A percentile compares a stretch with the other conserved stretches of the same genome.
Evolutionary conservation across 2,329 filamentous ascomycete genomes (phyloP).

Genomic region (Botrytis sinoallii): DNA sequence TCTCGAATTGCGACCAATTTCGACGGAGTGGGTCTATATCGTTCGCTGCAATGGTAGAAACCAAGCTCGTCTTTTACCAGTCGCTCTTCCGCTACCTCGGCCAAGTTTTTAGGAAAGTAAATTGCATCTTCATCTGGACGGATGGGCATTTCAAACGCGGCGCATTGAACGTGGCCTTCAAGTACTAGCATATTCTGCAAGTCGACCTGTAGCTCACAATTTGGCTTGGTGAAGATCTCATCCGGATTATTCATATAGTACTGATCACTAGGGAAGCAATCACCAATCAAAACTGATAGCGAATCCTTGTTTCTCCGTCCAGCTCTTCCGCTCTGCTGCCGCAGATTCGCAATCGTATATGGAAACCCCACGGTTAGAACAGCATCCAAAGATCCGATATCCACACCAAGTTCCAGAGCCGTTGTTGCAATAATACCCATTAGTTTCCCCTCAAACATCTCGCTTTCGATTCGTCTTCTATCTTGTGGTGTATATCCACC

Average conservation of each 20-base stretch:
- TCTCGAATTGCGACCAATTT: constrained; percentile 84
- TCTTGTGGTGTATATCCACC: constrained; percentile 94
- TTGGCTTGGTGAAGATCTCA: constrained; percentile 88
- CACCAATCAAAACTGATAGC: constrained; percentile 82
- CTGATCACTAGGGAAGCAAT: constrained; percentile 87
- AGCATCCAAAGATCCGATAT: constrained; percentile 91
- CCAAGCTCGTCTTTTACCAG: constrained; percentile 71
- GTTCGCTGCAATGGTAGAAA: constrained; percentile 85
- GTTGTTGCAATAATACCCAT: constrained; percentile 92
- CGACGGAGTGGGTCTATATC: constrained; percentile 82
- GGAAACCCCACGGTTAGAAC: constrained; percentile 94
- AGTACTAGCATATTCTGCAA: constrained; percentile 86
- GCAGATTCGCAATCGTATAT: constrained; percentile 89
- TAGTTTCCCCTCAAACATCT: constrained; percentile 96
- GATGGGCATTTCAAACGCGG: constrained; percentile 92
- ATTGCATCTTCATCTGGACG: constrained; percentile 67
- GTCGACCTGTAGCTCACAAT: constrained; percentile 85
- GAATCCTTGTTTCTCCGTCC: constrained; percentile 92
- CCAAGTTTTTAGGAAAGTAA: constrained; percentile 77
- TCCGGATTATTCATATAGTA: constrained; percentile 96
- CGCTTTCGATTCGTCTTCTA: constrained; percentile 78
- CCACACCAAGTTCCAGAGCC: constrained; percentile 88
- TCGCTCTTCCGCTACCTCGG: constrained; percentile 68
- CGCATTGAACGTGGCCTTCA: constrained; percentile 93
- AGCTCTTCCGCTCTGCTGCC: constrained; percentile 91